Conservation (phyloP, 2,329 filamentous ascomycete genomes). For the Venturia carpophila region DNA sequence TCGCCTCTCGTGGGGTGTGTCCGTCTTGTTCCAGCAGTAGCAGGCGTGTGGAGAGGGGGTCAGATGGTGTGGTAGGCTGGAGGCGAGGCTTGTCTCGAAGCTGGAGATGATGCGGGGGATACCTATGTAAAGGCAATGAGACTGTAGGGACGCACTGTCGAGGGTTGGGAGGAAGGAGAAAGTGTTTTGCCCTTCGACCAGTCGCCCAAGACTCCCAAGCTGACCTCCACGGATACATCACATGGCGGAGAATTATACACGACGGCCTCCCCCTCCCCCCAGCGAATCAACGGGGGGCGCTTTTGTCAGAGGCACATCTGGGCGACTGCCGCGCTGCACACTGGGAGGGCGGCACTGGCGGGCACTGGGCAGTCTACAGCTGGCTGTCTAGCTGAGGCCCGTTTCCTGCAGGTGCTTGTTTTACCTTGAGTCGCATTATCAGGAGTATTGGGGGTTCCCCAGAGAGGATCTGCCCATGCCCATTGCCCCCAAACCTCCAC, state of each 20-base stretch:
- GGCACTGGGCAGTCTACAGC: neutral
- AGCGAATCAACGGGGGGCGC: neutral
- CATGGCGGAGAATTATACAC: neutral
- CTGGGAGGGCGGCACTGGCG: too few relatives aligned
- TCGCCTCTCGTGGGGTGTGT: neutral
- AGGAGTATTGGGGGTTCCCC: neutral
- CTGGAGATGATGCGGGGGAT: neutral
- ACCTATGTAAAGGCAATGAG: too few relatives aligned
- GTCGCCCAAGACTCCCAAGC: neutral
- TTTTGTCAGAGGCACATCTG: neutral
- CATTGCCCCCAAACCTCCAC: neutral
- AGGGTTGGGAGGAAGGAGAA: neutral
- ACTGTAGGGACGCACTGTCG: neutral
- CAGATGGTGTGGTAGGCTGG: too few relatives aligned
- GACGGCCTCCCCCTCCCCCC: neutral
- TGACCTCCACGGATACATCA: neutral
- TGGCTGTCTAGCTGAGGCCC: neutral
- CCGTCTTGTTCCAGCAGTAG: constrained; percentile 4
- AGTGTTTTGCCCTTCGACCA: neutral
- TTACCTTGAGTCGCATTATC: neutral
- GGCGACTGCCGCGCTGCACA: neutral
- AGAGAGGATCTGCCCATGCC: too few relatives aligned
- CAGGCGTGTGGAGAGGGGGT: neutral
- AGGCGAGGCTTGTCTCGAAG: neutral
- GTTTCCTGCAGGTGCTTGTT: neutral